These are phyloP conservation scores for Sporobolus alterniflorus DNA, from an alignment of 202 grass and related monocot genomes.

Conservation along the genomic window DNA sequence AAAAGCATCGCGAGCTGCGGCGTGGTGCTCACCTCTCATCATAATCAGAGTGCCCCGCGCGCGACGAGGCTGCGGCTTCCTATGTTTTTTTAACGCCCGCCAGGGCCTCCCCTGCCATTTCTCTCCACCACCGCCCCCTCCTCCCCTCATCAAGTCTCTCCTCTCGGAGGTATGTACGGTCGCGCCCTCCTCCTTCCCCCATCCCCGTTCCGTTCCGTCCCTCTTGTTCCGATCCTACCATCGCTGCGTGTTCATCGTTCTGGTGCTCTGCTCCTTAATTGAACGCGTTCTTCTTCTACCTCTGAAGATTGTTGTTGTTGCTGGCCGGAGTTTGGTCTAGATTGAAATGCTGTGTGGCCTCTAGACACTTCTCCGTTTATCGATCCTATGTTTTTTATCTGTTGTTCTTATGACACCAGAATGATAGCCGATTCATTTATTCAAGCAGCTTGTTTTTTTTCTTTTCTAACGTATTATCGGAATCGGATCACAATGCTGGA, in stretches of 20 bases:
- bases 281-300: not conserved
- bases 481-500: not conserved
- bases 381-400: not conserved
- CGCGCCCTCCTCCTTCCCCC: not conserved
- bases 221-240: not conserved
- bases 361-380: not conserved
- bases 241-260: not conserved
- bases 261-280: not conserved
- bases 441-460: not conserved
- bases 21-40: constrained; percentile 34
- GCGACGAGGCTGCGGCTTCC: constrained; percentile 18
- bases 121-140: constrained; percentile 17
- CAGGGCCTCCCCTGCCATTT: not conserved
- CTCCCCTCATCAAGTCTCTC: constrained; percentile 32
- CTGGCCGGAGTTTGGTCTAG: not conserved
- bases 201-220: not conserved
- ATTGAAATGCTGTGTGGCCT: not conserved
- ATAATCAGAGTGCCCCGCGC: not conserved
- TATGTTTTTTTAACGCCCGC: constrained; percentile 9
- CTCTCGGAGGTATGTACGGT: constrained; percentile 36
- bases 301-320: not conserved
- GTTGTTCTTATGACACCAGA: too few relatives aligned
- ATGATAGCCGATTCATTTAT: not conserved
- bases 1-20: constrained; percentile 2
- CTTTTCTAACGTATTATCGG: not conserved